These are phyloP conservation scores for Cryptococcus wingfieldii DNA, from an alignment of 1,284 basidiomycete genomes.

Conservation along the genomic window DNA sequence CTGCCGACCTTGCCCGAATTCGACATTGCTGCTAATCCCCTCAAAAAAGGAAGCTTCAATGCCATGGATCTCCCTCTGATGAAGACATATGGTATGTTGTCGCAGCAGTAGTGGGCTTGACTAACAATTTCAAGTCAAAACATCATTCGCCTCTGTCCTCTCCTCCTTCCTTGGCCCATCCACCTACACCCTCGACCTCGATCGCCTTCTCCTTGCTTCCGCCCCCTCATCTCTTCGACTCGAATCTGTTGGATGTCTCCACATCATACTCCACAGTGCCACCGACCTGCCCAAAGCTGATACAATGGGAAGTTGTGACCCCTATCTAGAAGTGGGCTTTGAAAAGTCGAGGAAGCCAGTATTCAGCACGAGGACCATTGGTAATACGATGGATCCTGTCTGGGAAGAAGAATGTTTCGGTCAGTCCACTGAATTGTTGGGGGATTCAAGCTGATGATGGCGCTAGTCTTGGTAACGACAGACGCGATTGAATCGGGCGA, in stretches of 20 bases:
- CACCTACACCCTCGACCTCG: conserved; percentile 46
- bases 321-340: conserved; percentile 43
- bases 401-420: conserved; percentile 49
- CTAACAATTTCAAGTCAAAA: conserved; percentile 23
- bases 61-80: conserved; percentile 47
- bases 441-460: not conserved
- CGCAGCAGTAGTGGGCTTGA: not conserved
- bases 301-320: conserved; percentile 46
- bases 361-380: conserved; percentile 46
- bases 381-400: conserved; percentile 37
- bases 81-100: conserved; percentile 36
- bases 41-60: conserved; percentile 43
- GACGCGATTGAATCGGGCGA: conserved; percentile 47
- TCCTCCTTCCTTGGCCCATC: conserved; percentile 44
- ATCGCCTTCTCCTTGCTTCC: conserved; percentile 44
- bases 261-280: conserved; percentile 43
- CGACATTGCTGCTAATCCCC: conserved; percentile 47
- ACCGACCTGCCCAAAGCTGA: conserved; percentile 40
- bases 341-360: conserved; percentile 47
- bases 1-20: conserved; percentile 47
- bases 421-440: conserved; percentile 9
- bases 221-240: conserved; percentile 37
- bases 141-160: conserved; percentile 44
- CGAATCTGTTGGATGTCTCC: conserved; percentile 41
- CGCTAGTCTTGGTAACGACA: conserved; percentile 34